Base-by-base conservation (phyloP, 169 alveolate genomes). In the Cryptosporidium bovis region DNA sequence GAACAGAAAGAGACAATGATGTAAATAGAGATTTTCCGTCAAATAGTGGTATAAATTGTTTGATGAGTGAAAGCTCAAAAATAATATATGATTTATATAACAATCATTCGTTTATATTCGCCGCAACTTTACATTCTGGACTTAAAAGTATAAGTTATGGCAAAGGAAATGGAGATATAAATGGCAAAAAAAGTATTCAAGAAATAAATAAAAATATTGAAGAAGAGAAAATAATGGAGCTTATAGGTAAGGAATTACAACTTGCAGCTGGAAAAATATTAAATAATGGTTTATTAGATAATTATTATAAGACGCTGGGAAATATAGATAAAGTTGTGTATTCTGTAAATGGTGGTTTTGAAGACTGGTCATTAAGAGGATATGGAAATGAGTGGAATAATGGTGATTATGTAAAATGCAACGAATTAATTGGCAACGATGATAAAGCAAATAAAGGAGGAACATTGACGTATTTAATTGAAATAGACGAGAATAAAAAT, bases 341-440 rank as follows among this genome's bases (percentile, higher is more conserved):
- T 48, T 71, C 87, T 36, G 77, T 77, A 7, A 56, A 77, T 34
- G 87, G 87, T 29, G 64, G 77, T 16, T 77, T 77, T 60, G 87
- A 77, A 27, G 87, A 77, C 36, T 77, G 87, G 87, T 56, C 87
- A 31, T 40, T 60, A 3, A 33, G 12, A 51, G 87, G 87, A 1
- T 77, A 77, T 31, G 56, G 48, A 51, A 33, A n/a, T 29, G 65
- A 18, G 5, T 46, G 33, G 24, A 44, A 33, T 0, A 66, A 66
- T 48, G 27, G 8, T 20, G 34, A 15, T 6, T 55, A 51, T 55
- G 24, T 69, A 1, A n/a, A 10, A 16, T 77, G 87, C 36, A 77
- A 71, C 64, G 64, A 56, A 16, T 77, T 36, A 27, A 12, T 77
- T 1, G 18, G 27, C n/a, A 27, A 34, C n/a, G 6, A 44, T 13